Conservation (phyloP, 176 grass and related monocot species). For the Microstegium vimineum region DNA sequence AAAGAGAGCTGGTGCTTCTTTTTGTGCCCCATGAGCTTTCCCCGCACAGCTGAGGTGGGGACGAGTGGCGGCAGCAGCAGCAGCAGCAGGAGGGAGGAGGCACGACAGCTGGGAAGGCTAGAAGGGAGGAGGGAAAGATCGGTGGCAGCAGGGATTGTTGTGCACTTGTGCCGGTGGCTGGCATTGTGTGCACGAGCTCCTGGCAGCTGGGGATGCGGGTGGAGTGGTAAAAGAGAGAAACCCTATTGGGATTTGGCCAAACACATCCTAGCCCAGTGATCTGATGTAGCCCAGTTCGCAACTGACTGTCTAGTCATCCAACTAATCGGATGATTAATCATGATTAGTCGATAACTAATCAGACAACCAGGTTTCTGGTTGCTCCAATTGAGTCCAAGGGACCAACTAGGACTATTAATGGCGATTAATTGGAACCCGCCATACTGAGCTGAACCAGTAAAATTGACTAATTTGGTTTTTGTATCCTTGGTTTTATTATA, state of each 20-base stretch:
- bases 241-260: not conserved
- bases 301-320: not conserved
- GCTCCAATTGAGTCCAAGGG: not conserved
- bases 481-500: not conserved
- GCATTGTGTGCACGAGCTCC: not conserved
- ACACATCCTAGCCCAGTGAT: not conserved
- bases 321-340: not conserved
- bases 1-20: too few species aligned
- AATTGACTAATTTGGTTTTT: not conserved
- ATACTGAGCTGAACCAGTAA: not conserved
- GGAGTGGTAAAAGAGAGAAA: not conserved
- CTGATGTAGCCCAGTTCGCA: not conserved
- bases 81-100: not conserved
- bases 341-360: not conserved
- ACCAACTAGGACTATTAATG: not conserved
- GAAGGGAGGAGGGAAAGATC: not conserved
- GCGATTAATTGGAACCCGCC: not conserved
- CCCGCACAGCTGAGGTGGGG: not conserved
- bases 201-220: not conserved
- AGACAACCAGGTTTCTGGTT: not conserved
- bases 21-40: not conserved
- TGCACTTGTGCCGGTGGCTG: not conserved
- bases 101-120: not conserved
- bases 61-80: too few species aligned
- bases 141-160: not conserved